Conservation (phyloP, 2,329 filamentous ascomycete genomes). For the Pezicula radicicola region DNA sequence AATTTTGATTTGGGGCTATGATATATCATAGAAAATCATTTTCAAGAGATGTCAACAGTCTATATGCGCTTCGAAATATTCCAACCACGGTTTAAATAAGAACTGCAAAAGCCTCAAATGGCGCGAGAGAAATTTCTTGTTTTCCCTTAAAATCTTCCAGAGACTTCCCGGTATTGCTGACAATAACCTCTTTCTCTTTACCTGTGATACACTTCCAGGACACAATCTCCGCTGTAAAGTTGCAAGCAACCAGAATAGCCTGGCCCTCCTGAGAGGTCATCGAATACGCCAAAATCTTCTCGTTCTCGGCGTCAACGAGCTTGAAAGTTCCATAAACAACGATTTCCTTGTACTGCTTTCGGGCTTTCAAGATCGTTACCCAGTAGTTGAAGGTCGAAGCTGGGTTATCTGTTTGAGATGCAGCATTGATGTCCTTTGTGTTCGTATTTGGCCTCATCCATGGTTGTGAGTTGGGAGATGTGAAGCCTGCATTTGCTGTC, state of each 20-base stretch:
- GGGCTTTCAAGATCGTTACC: constrained; percentile 52
- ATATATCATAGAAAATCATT: too few species aligned
- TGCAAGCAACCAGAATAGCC: background rate
- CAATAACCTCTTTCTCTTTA: background rate
- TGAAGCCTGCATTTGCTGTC: constrained; percentile 63
- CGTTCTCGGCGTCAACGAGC: constrained; percentile 45
- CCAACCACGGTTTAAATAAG: background rate
- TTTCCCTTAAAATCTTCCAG: background rate
- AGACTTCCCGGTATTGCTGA: background rate
- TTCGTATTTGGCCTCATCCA: constrained; percentile 72
- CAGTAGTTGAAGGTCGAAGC: constrained; percentile 60
- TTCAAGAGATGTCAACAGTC: too few species aligned
- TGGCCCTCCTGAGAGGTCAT: constrained; percentile 8
- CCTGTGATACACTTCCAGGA: background rate
- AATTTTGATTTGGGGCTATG: too few species aligned
- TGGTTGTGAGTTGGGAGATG: constrained; percentile 45
- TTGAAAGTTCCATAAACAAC: constrained; percentile 68
- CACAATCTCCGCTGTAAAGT: background rate
- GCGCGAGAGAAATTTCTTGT: background rate
- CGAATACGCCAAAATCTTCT: constrained; percentile 53
- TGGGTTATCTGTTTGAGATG: constrained; percentile 43
- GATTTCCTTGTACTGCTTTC: constrained; percentile 58
- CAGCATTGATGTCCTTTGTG: constrained; percentile 61
- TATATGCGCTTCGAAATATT: background rate
- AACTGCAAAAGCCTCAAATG: background rate